Base-by-base conservation (phyloP, 768 basidiomycete species). In the Trichaptum fuscoviolaceum region DNA sequence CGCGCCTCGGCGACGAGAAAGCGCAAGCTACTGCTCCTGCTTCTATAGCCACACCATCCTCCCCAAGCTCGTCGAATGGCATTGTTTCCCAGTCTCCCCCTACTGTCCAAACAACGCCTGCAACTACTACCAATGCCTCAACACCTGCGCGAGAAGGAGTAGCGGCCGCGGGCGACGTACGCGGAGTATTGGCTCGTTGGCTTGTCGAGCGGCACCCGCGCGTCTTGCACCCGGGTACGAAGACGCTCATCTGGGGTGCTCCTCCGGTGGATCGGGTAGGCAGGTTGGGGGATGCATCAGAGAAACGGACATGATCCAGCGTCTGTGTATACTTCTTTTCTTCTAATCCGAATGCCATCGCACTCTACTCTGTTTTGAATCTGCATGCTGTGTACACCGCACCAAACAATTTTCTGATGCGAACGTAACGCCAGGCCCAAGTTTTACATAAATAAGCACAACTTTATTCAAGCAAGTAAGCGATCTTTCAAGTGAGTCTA, bases 221-320 rank as follows among this genome's bases (percentile, higher is more conserved):
- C 60, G 70, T 88, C 35, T 73, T 89, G 57, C 88, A 91, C 71
- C 88, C 89, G 10, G 74, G 79, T 68, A 77, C 74, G 52, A 89
- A 87, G 75, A 89, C 88, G 0, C 70, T 90, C 6, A 83, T 92
- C 3, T 89, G 86, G 87, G 88, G 87, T 35, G 91, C 91, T 27
- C 91, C 91, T 6, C 78, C 86, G 0, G 80, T 91, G 64, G 89
- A 92, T 69, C 79, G 82, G 62, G 72, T 87, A 17, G 89, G 88
- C 63, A 83, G 79, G 67, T 72, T 84, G 70, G 68, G 77, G 36
- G 77, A 80, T 68, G 27, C 26, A 15, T 25, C 24, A 24, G 59
- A 25, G 30, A 61, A 34, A 61, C 59, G 42, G 42, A 52, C 42
- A 52, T 52, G 42, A 52, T 52, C 15, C 10, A 20, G 2, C 42